phyloP scores from a whole-genome alignment of 495 filamentous ascomycete species.

The Paragyromitra xinjiangensis region DNA sequence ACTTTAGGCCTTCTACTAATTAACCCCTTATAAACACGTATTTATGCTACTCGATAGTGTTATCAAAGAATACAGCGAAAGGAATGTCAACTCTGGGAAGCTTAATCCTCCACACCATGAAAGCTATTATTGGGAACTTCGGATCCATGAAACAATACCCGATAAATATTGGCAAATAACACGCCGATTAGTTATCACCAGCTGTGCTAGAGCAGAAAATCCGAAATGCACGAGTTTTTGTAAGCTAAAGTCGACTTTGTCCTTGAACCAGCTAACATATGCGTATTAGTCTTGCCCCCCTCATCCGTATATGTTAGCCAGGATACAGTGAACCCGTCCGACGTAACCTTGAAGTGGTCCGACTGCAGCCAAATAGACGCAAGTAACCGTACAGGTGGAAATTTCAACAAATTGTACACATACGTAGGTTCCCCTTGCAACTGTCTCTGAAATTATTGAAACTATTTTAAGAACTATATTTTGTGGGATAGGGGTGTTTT shows the following conservation, averaged over 20 bases:
- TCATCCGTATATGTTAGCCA: conserved; percentile 59
- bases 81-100: conserved; percentile 17
- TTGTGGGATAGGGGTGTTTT: conserved; percentile 7
- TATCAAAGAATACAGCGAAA: conserved; percentile 56
- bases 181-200: conserved; percentile 61
- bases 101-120: conserved; percentile 58
- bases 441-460: background rate
- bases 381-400: background rate
- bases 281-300: conserved; percentile 57
- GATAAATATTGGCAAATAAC: conserved; percentile 60
- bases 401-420: conserved; percentile 15
- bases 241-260: conserved; percentile 6
- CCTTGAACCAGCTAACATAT: background rate
- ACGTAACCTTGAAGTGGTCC: conserved; percentile 61
- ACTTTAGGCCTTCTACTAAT: background rate
- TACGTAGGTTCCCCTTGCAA: background rate
- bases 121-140: conserved; percentile 60
- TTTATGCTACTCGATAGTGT: conserved; percentile 33
- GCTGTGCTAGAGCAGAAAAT: conserved; percentile 58
- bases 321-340: conserved; percentile 53
- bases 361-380: conserved; percentile 58
- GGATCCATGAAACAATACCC: conserved; percentile 60
- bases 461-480: background rate
- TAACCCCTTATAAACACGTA: background rate
- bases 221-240: conserved; percentile 60